Percentiles rank a stretch among this genome's conserved stretches.
Conservation (phyloP, 805 yeast genomes). For the Saccharomycopsis sp. region DNA sequence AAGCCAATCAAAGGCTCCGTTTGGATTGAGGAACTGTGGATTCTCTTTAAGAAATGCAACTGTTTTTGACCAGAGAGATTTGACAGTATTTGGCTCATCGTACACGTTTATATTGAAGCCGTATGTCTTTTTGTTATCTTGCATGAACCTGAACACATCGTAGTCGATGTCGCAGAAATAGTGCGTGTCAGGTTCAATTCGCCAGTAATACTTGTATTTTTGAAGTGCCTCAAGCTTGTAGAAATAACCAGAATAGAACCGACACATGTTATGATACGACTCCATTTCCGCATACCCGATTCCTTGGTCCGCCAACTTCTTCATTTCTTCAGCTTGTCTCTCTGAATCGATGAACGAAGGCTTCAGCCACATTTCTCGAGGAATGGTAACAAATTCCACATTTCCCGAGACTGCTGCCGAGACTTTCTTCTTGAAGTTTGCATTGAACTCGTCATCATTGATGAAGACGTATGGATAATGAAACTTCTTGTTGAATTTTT, state of each 20-base stretch:
- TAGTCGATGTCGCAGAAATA: slow-evolving; percentile 66
- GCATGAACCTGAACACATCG: slow-evolving; percentile 72
- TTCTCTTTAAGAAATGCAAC: slow-evolving; percentile 47
- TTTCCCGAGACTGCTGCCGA: slow-evolving; percentile 31
- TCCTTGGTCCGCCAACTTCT: slow-evolving; percentile 34
- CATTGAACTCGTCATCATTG: slow-evolving; percentile 62
- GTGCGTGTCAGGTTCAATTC: slow-evolving; percentile 68
- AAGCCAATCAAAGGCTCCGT: slow-evolving; percentile 60
- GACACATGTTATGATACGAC: slow-evolving; percentile 81
- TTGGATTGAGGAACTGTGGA: slow-evolving; percentile 51
- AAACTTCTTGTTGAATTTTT: slow-evolving; percentile 59
- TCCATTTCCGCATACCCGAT: slow-evolving; percentile 55
- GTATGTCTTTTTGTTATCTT: slow-evolving; percentile 57
- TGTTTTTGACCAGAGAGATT: slow-evolving; percentile 65
- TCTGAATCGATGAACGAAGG: slow-evolving; percentile 50
- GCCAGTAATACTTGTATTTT: slow-evolving; percentile 68
- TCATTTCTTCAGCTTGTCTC: slow-evolving; percentile 36
- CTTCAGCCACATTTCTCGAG: slow-evolving; percentile 48
- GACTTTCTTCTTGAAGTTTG: slow-evolving; percentile 45
- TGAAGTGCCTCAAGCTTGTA: slow-evolving; percentile 56
- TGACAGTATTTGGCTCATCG: slow-evolving; percentile 61
- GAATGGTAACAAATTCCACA: slow-evolving; percentile 39
- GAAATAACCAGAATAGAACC: slow-evolving; percentile 64
- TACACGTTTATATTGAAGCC: slow-evolving; percentile 68
- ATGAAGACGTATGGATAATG: slow-evolving; percentile 76